These are phyloP conservation scores for Talaromyces stipitatus DNA, from an alignment of 495 filamentous ascomycete species.

Conservation along the genomic window DNA sequence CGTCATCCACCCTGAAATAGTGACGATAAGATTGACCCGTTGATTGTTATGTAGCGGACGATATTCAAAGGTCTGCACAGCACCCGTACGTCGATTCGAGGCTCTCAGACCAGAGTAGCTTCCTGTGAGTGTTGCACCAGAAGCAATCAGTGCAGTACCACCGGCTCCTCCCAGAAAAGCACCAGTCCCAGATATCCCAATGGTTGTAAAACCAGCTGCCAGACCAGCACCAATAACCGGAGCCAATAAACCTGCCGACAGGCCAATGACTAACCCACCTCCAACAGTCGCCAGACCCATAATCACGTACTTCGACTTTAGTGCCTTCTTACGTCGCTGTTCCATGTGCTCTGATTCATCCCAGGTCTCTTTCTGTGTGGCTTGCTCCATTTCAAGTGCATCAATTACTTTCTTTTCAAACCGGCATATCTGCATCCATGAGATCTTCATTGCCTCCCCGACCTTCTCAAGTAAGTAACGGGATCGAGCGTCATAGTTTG, in stretches of 20 bases:
- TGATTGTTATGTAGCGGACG: constrained; percentile 96
- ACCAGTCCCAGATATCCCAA: constrained; percentile 83
- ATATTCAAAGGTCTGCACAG: constrained; percentile 95
- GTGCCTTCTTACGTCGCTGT: constrained; percentile 66
- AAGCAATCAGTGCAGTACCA: constrained; percentile 90
- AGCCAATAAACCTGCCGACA: constrained; percentile 86
- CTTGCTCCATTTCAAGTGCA: constrained; percentile 93
- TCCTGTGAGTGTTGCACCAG: constrained; percentile 77
- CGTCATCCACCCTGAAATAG: constrained; percentile 96
- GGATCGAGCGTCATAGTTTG: constrained; percentile 85
- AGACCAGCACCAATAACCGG: constrained; percentile 93
- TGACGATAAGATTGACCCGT: constrained; percentile 90
- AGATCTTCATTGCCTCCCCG: constrained; percentile 66
- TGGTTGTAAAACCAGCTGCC: constrained; percentile 89
- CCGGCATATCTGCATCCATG: constrained; percentile 88
- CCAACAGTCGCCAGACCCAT: constrained; percentile 98
- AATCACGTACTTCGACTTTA: constrained; percentile 79
- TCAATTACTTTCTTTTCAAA: constrained; percentile 98
- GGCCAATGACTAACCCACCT: constrained; percentile 89
- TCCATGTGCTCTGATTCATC: constrained; percentile 95
- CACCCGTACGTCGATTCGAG: constrained; percentile 76
- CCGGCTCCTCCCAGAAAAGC: constrained; percentile 87
- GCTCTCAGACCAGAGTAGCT: constrained; percentile 78
- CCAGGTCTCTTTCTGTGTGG: constrained; percentile 90
- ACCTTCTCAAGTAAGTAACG: constrained; percentile 79